Evolutionary conservation across 23 red algal species (phyloP).

Genomic region (Pyropia yezoensis): DNA sequence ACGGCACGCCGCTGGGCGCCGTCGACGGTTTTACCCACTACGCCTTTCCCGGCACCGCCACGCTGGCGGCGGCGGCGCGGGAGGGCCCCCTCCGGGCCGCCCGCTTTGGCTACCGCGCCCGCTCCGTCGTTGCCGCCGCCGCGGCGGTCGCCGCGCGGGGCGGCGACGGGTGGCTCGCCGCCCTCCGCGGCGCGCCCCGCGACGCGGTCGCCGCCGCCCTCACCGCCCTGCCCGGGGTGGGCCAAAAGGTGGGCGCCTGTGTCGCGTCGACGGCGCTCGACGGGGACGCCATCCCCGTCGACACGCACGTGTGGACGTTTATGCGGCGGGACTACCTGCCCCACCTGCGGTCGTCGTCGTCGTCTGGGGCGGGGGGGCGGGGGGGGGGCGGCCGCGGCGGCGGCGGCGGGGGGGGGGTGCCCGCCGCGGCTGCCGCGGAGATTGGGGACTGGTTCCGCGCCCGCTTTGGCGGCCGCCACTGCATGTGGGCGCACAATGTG

Average conservation of each 20-base stretch:
- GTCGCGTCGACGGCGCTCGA: slow-evolving; percentile 71
- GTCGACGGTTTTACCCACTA: slow-evolving; percentile 15
- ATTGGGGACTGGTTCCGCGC: slow-evolving; percentile 74
- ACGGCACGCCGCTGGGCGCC: slow-evolving; percentile 39
- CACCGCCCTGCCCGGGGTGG: slow-evolving; percentile 51
- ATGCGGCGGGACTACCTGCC: slow-evolving; percentile 54
- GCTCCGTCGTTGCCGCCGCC: slow-evolving; percentile 53
- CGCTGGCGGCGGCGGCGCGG: slow-evolving; percentile 23
- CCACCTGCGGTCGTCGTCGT: neutral
- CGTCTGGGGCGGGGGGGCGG: too few species aligned
- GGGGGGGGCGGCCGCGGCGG: slow-evolving; percentile 51
- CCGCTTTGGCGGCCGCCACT: slow-evolving; percentile 51
- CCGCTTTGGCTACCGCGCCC: slow-evolving; percentile 93
- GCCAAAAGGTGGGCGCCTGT: slow-evolving; percentile 91
- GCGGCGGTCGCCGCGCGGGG: neutral
- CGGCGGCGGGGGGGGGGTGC: slow-evolving; percentile 47
- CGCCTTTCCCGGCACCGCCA: slow-evolving; percentile 50
- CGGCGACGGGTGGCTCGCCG: slow-evolving; percentile 11
- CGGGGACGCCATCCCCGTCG: slow-evolving; percentile 75
- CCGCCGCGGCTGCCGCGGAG: slow-evolving; percentile 35
- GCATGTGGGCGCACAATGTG: slow-evolving; percentile 57
- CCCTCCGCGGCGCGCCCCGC: slow-evolving; percentile 4
- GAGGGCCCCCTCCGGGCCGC: slow-evolving; percentile 47
- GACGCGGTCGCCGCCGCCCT: slow-evolving; percentile 45
- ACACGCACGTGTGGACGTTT: slow-evolving; percentile 94